phyloP scores from a whole-genome alignment of 257 asterid species.

The Euphrasia confusa region DNA sequence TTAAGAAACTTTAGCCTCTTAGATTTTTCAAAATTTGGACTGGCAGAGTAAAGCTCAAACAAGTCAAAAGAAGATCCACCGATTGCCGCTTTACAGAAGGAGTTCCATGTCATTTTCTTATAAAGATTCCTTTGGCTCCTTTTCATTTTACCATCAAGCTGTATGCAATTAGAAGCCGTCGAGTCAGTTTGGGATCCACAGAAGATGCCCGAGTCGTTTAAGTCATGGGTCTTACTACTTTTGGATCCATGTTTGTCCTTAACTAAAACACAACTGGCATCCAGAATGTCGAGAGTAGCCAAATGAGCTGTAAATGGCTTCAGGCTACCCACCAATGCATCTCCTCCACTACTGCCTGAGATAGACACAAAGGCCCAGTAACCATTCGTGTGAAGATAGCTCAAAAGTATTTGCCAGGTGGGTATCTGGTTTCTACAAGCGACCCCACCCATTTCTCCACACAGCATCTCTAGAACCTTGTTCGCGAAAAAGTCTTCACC shows the following conservation, averaged over 20 bases:
- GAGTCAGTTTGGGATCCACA: constrained; percentile 63
- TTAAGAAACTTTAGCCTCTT: constrained; percentile 78
- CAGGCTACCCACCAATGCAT: constrained; percentile 42
- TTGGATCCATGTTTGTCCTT: constrained; percentile 24
- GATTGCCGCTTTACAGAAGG: constrained; percentile 59
- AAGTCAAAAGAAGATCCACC: constrained; percentile 64
- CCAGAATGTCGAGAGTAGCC: constrained; percentile 47
- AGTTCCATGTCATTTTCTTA: constrained; percentile 60
- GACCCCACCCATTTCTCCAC: constrained; percentile 42
- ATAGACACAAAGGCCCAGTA: constrained; percentile 61
- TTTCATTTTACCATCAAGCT: constrained; percentile 42
- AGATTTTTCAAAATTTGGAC: constrained; percentile 34
- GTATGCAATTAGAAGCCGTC: constrained; percentile 42
- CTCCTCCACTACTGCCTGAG: constrained; percentile 46
- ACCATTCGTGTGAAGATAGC: constrained; percentile 58
- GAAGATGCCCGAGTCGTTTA: constrained; percentile 30
- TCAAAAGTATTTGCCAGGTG: constrained; percentile 75
- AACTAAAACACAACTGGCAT: constrained; percentile 25
- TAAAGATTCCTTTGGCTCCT: constrained; percentile 38
- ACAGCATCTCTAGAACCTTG: constrained; percentile 59
- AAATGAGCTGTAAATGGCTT: constrained; percentile 67
- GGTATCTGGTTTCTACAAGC: constrained; percentile 35
- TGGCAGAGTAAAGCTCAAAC: constrained; percentile 49
- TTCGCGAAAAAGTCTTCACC: constrained; percentile 39
- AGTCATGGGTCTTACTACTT: constrained; percentile 19